Base-by-base conservation (phyloP, 176 grass and related monocot species). In the Avena insularis region DNA sequence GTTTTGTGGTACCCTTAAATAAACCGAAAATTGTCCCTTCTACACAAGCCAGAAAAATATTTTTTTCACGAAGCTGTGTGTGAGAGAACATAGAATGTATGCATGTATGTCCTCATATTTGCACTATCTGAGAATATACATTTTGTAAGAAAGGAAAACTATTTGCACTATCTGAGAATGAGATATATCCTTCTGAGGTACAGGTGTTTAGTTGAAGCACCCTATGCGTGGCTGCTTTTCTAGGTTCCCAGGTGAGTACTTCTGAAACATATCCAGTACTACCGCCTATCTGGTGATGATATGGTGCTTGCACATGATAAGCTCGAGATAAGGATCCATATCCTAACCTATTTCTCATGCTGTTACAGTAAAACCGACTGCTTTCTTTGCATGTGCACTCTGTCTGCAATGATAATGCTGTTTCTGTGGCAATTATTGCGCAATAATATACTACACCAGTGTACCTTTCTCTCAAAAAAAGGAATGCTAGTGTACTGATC, bases 391-490 rank as follows among this genome's bases (percentile, higher is more conserved):
- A 51, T 76, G 12, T 47, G n/a, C 48, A 58, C 11, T 45, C 53
- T 49, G 61, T 75, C 46, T 70, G 70, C 82, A 85, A 88, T 88
- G 50, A 77, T 85, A 69, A 25, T 60, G 60, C 84, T 88, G 14
- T 70, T 76, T 87, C 81, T 29, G 58, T 45, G 40, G 50, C 85
- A 87, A 87, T 81, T 40, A 84, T 76, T 74, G 25, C n/a, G 25
- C 25, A 21, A 12, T 46, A 36, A 67, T 67, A 67, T 67, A 59
- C 57, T 48, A 9, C 9, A 48, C 46, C 9, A 11, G 46, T 9
- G 46, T 48, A 48, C 9, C 46, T 48, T 48, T 51, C 11, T 51
- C 49, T 51, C 49, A 43, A 43, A 6, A 48, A 48, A 48, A 48
- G 46, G 11, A 48, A 25, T 87, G 31, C 69, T 21, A 72, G 70